These are phyloP conservation scores for Hydrangea macrophylla DNA, from an alignment of 148 eudicot genomes.

Conservation along the genomic window DNA sequence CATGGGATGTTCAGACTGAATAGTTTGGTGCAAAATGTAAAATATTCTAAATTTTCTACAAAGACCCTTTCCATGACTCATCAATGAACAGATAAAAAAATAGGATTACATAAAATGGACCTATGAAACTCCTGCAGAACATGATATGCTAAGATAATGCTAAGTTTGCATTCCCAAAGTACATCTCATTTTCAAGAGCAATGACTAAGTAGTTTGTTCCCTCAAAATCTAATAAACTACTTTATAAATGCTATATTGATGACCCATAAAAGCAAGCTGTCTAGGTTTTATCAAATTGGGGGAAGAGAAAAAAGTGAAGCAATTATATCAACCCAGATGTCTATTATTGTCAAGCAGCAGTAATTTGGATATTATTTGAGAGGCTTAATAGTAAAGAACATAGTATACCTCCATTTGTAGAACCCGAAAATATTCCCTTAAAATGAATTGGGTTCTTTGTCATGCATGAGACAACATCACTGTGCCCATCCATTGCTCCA, in stretches of 20 bases:
- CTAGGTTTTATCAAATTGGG: background rate
- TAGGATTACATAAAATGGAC: no score
- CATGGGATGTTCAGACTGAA: no score
- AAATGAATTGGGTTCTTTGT: conserved; percentile 80
- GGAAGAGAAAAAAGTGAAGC: background rate
- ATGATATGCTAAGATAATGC: no score
- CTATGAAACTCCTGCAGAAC: no score
- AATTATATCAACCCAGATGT: background rate
- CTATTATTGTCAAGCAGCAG: background rate
- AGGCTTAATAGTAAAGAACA: background rate
- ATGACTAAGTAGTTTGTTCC: no score
- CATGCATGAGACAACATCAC: conserved; percentile 80
- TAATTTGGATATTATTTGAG: background rate
- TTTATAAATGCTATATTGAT: no score
- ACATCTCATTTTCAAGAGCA: background rate
- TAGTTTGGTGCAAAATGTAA: no score
- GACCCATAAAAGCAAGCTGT: background rate
- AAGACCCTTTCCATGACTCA: no score
- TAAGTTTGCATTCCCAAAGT: background rate
- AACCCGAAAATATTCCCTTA: conserved; percentile 86
- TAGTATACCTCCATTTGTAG: conserved; percentile 85
- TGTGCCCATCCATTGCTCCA: conserved; percentile 92
- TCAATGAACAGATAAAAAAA: no score
- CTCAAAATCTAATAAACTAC: background rate
- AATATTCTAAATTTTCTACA: no score